Evolutionary conservation across 768 basidiomycete species (phyloP).

Genomic region (Leccinum pellstonianum): DNA sequence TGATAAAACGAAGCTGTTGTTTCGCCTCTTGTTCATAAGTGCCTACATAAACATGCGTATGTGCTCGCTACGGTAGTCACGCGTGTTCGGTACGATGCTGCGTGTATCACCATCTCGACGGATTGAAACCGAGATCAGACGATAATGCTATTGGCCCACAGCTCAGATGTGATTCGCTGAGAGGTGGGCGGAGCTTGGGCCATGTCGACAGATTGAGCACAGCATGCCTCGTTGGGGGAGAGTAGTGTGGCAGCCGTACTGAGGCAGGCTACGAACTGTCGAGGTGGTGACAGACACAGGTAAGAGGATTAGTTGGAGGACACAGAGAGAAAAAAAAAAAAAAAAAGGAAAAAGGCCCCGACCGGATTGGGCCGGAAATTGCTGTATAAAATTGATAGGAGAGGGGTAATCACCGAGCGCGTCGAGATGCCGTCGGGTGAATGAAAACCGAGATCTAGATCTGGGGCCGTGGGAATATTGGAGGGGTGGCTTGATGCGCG

Average conservation of each 20-base stretch:
- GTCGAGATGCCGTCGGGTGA: background rate
- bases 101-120: background rate
- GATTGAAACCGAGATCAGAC: background rate
- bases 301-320: too few species aligned
- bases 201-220: background rate
- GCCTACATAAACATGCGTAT: background rate
- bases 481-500: background rate
- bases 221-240: background rate
- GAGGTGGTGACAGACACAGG: background rate
- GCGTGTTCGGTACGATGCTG: background rate
- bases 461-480: constrained; percentile 1
- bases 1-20: constrained; percentile 9
- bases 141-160: background rate
- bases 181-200: background rate
- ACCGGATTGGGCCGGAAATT: background rate
- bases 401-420: background rate
- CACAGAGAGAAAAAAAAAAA: background rate
- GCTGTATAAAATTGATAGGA: background rate
- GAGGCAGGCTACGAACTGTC: background rate
- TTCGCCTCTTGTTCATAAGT: background rate
- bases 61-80: background rate
- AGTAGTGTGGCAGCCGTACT: background rate
- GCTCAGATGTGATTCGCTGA: background rate
- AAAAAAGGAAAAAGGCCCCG: background rate
- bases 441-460: background rate